Evolutionary conservation across 768 basidiomycete species (phyloP), one percentile per base, ranked within the genome.

Genomic region (Dioszegia hungarica): DNA sequence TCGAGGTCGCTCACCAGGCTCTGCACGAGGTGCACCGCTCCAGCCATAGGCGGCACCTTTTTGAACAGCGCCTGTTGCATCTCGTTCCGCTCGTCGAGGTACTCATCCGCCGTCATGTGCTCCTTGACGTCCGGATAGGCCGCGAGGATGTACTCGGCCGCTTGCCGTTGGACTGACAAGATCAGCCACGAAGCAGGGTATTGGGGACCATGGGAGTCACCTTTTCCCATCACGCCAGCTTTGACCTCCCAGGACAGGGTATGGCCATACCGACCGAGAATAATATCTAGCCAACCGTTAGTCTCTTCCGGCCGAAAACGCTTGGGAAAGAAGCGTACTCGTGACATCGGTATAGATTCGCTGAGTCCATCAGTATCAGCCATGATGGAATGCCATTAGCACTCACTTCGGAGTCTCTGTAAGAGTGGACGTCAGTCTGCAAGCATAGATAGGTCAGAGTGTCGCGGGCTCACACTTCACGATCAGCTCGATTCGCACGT

Each of bases 201-300:
- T 17, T 34, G 22, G 28, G 28, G 11, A 8, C 8, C 19, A 34
- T 9, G 15, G 5, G 12, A 63, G 66, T 48, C 37, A 74, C 74
- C 54, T 38, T 69, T 73, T 12, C 74, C 74, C 74, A 75, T 75
- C 10, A 68, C 58, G 5, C 69, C 70, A 27, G 70, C 39, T 52
- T 75, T 75, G 57, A 75, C 65, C 48, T 67, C 74, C 74, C 74
- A 75, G 5, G 68, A 67, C 59, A 71, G 68, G 31, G 10, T 31
- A 39, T 59, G 62, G 2, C 74, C 74, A 57, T 73, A 74, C 38
- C 68, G 61, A 8, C 43, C 64, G 3, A 75, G 60, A 28, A 73
- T 73, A n/a, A 56, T 61, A 57, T 74, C 74, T 75, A 63, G 3
- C 14, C n/a, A 28, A 29, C 14, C 22, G 36, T 45, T 38, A 57